Base-by-base conservation (phyloP, 345 rosid genomes). In the Luvunga scandens region DNA sequence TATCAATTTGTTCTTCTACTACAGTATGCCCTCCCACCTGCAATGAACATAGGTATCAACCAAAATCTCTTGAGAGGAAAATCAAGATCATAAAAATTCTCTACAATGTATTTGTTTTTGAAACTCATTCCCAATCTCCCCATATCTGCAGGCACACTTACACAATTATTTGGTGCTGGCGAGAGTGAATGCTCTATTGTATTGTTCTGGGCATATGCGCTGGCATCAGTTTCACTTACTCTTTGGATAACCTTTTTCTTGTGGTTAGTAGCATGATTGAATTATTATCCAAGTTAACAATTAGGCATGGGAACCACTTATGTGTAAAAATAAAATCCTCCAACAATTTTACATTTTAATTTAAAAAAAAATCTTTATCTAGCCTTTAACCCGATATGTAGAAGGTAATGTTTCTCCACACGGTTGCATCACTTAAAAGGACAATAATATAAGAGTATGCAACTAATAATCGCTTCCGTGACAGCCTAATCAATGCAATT, bases 1-100 rank as follows among this genome's bases (percentile, higher is more conserved):
- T 89, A 83, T 66, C 81, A 75, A 57, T 89, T 87, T 71, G 78
- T 86, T 24, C 88, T 87, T 27, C 79, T 84, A 33, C 85, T 87
- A 38, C 89, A 87, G 33, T 89, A 72, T 75, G 80, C 90, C n/a
- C 80, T 89, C 24, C 92, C 92, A 33, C 92, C 92, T 0, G 92
- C 92, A 1, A 81, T 86, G 82, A 83, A 63, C 77, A 74, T 86
- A 57, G 86, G 90, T 87, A 78, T 28, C n/a, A 22, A 27, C 28
- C 50, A 45, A 45, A 45, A 45, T 4, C 21, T 53, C 22, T 50
- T 50, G 22, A 53, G 22, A 45, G 50, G 50, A 45, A 45, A 45
- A 45, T 45, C 50, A 45, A 45, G 50, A 45, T 45, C 50, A 45
- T 45, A 45, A 45, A 45, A 45, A 12, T 13, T 13, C 50, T 45